A percentile compares a stretch with the other conserved stretches of the same genome.
phyloP scores from a whole-genome alignment of 2,329 filamentous ascomycete species.

The Aaosphaeria arxii region DNA sequence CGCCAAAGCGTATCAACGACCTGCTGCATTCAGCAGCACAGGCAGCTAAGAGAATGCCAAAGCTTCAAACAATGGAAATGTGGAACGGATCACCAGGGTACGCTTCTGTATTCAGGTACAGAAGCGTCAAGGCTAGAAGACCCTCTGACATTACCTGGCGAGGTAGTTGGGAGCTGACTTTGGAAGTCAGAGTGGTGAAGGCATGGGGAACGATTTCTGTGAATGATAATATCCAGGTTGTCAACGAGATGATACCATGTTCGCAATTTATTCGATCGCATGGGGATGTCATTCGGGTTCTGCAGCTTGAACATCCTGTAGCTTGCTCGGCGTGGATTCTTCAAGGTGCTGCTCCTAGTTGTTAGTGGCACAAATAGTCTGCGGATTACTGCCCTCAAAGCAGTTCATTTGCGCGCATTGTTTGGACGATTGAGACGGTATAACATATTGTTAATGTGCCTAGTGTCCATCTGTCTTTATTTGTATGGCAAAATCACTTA shows the following conservation, averaged over 20 bases:
- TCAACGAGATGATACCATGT: not conserved
- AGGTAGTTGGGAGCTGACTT: conserved; percentile 3
- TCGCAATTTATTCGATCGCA: conserved; percentile 3
- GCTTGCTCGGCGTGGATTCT: conserved; percentile 9
- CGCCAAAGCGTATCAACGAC: conserved; percentile 1
- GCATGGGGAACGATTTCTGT: not conserved
- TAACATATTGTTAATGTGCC: too few relatives aligned
- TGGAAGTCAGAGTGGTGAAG: conserved; percentile 2
- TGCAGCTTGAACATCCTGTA: conserved; percentile 9
- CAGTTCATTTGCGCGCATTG: too few relatives aligned
- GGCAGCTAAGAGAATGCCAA: conserved; percentile 5
- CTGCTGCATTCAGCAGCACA: conserved; percentile 1
- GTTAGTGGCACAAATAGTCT: too few relatives aligned
- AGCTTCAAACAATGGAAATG: conserved; percentile 4
- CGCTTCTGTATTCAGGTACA: conserved; percentile 6
- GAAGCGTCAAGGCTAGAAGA: not conserved
- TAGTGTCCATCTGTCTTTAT: too few relatives aligned
- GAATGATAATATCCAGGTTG: not conserved
- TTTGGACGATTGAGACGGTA: too few relatives aligned
- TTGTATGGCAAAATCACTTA: too few relatives aligned
- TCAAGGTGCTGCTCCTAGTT: not conserved
- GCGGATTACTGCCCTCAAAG: too few relatives aligned
- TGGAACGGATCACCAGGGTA: conserved; percentile 6
- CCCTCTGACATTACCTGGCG: conserved; percentile 2
- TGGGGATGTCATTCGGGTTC: conserved; percentile 10